Conservation (phyloP, 306 rosid genomes). For the Rubus parviflorus region DNA sequence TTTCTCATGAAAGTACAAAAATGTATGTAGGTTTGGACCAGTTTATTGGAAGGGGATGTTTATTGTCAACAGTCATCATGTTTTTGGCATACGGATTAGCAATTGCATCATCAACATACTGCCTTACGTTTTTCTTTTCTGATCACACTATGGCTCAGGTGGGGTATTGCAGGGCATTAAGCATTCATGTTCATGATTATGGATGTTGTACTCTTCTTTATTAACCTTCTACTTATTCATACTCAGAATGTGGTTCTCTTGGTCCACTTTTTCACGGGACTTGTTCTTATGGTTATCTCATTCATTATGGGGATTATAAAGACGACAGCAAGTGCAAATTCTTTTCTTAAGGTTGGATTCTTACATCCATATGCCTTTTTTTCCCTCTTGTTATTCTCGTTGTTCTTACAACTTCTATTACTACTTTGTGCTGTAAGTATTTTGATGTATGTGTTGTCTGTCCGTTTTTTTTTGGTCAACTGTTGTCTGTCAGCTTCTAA, state of each 20-base stretch:
- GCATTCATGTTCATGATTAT: slow-evolving; percentile 24
- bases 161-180: slow-evolving; percentile 6
- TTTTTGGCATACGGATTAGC: slow-evolving; percentile 90
- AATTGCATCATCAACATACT: slow-evolving; percentile 85
- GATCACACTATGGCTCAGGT: slow-evolving; percentile 97
- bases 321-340: slow-evolving; percentile 67
- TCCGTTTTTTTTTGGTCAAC: no score
- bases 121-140: slow-evolving; percentile 88
- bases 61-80: slow-evolving; percentile 66
- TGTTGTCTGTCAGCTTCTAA: neutral
- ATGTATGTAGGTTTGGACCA: slow-evolving; percentile 75
- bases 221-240: neutral
- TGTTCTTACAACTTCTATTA: neutral
- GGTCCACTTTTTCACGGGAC: slow-evolving; percentile 84
- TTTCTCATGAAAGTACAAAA: neutral
- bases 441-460: neutral
- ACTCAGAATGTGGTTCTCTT: slow-evolving; percentile 88
- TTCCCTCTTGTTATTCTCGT: neutral
- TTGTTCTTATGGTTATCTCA: slow-evolving; percentile 88
- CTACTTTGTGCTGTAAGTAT: neutral
- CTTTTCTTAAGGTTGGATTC: slow-evolving; percentile 77
- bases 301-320: slow-evolving; percentile 84
- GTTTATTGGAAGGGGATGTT: slow-evolving; percentile 79
- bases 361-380: neutral
- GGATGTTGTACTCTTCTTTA: slow-evolving; percentile 18